These are phyloP conservation scores for Eimeria necatrix DNA, from an alignment of 169 alveolate genomes.

Conservation along the genomic window DNA sequence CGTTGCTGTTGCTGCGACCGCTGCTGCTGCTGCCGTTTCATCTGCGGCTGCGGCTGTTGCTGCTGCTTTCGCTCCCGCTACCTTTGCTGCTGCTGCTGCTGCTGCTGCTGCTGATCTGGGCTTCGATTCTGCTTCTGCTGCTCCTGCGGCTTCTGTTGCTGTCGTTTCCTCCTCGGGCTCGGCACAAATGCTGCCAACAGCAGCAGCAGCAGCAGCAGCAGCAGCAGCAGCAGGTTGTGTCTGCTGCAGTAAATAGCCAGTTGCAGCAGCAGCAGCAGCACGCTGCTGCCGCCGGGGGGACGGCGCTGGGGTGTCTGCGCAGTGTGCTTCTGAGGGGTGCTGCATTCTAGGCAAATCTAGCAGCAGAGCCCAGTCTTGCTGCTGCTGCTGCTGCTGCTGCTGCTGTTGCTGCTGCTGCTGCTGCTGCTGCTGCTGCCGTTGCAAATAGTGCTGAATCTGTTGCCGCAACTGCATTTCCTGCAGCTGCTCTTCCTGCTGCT, in stretches of 20 bases:
- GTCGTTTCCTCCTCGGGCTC: background rate
- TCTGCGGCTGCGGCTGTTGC: background rate
- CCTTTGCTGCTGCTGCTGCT: background rate
- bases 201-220: background rate
- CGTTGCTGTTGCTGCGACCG: background rate
- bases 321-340: constrained; percentile 9
- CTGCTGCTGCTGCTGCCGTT: background rate
- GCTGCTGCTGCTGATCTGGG: background rate
- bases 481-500: background rate
- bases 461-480: background rate
- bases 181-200: no score
- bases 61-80: background rate
- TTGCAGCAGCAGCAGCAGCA: constrained; percentile 35
- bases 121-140: background rate
- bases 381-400: background rate
- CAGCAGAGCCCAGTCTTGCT: background rate
- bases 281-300: constrained; percentile 10
- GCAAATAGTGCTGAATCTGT: background rate
- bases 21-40: background rate
- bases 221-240: background rate
- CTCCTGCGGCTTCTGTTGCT: background rate
- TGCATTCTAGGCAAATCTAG: background rate
- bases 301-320: constrained; percentile 22
- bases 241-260: background rate
- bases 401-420: background rate